These are phyloP conservation scores for Diversispora epigaea DNA, from an alignment of 192 early-diverging fungal genomes.

Conservation along the genomic window DNA sequence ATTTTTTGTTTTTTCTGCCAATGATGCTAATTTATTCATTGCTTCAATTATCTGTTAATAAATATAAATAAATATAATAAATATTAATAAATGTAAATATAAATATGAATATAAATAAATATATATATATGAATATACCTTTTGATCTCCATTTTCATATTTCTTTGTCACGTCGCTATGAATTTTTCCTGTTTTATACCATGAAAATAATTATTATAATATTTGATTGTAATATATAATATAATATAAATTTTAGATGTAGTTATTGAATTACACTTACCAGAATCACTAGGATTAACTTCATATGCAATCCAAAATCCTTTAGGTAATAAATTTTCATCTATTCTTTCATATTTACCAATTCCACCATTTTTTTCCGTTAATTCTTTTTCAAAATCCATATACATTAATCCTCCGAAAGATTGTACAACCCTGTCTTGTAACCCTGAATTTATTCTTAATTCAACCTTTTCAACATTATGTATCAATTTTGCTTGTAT, in stretches of 20 bases:
- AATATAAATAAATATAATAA: not conserved
- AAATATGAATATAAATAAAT: not conserved
- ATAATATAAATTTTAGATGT: not conserved
- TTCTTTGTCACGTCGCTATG: slow-evolving; percentile 54
- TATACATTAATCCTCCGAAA: slow-evolving; percentile 61
- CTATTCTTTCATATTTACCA: slow-evolving; percentile 51
- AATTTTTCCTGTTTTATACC: slow-evolving; percentile 39
- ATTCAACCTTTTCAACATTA: slow-evolving; percentile 52
- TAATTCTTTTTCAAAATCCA: slow-evolving; percentile 57
- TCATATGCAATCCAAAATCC: slow-evolving; percentile 54
- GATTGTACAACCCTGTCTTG: slow-evolving; percentile 67
- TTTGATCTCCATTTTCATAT: slow-evolving; percentile 52
- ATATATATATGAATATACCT: slow-evolving; percentile 41
- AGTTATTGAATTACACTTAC: slow-evolving; percentile 26
- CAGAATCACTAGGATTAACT: slow-evolving; percentile 54
- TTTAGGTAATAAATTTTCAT: slow-evolving; percentile 41
- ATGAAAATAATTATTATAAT: not conserved
- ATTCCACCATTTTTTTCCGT: slow-evolving; percentile 46
- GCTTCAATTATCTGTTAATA: slow-evolving; percentile 40
- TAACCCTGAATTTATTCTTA: slow-evolving; percentile 59
- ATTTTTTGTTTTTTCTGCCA: slow-evolving; percentile 40
- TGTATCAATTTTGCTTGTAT: slow-evolving; percentile 56
- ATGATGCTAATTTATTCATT: slow-evolving; percentile 52
- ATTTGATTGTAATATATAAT: not conserved
- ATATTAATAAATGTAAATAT: not conserved